Evolutionary conservation across 768 basidiomycete species (phyloP).

Genomic region (Tubosaeta sp.): DNA sequence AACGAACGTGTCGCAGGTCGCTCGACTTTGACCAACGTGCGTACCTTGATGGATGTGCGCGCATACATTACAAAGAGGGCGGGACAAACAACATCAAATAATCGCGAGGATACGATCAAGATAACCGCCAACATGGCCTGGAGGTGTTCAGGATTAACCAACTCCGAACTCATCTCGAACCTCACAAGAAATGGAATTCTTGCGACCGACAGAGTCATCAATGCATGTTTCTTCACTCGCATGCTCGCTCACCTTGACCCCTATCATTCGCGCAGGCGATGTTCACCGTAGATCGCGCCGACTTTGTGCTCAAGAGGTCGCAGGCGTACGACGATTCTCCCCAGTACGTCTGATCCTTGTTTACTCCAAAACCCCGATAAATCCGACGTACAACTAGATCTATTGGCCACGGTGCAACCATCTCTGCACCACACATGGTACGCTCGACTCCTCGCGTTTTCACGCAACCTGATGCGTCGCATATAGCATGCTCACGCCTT

Average conservation of each 20-base stretch:
- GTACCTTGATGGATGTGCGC: constrained; percentile 28
- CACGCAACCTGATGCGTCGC: not conserved
- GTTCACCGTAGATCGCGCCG: constrained; percentile 61
- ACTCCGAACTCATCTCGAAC: constrained; percentile 70
- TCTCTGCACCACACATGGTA: constrained; percentile 96
- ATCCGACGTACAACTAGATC: constrained; percentile 35
- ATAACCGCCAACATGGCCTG: constrained; percentile 80
- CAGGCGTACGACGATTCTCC: constrained; percentile 80
- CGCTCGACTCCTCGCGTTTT: constrained; percentile 3
- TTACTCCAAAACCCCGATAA: not conserved
- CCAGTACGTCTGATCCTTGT: constrained; percentile 45
- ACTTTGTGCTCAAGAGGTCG: constrained; percentile 49
- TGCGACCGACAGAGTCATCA: constrained; percentile 47
- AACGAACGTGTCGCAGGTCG: not conserved
- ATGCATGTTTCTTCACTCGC: constrained; percentile 37
- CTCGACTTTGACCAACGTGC: not conserved
- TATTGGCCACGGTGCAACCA: constrained; percentile 86
- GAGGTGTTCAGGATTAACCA: constrained; percentile 67
- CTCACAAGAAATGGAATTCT: constrained; percentile 54
- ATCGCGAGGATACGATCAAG: no score
- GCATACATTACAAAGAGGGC: constrained; percentile 23
- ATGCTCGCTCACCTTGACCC: not conserved
- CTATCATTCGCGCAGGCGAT: constrained; percentile 49
- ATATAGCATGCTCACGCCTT: constrained; percentile 81
- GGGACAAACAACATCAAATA: constrained; percentile 15